Evolutionary conservation across 2,329 filamentous ascomycete species (phyloP).

Genomic region (Colletotrichum lini): DNA sequence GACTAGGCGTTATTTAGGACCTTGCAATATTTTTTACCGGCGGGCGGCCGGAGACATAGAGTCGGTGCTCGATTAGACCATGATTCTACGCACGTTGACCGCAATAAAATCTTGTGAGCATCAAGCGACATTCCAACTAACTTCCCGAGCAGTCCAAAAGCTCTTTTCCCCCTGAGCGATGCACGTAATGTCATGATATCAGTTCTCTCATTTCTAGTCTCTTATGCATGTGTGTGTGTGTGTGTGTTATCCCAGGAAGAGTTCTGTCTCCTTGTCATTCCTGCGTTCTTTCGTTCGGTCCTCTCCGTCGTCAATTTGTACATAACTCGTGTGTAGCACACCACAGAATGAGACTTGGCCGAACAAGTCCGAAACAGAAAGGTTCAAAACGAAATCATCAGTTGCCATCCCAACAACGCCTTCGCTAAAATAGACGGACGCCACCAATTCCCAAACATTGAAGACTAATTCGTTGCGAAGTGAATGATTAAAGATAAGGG

Average conservation of each 20-base stretch:
- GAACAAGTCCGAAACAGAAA: background rate
- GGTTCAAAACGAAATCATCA: background rate
- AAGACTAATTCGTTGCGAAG: background rate
- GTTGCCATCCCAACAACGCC: slow-evolving; percentile 35
- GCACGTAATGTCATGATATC: slow-evolving; percentile 12
- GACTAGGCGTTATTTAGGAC: slow-evolving; percentile 8
- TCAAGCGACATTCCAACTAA: background rate
- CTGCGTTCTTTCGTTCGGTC: slow-evolving; percentile 23
- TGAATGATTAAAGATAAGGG: slow-evolving; percentile 25
- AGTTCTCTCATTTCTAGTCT: slow-evolving; percentile 38
- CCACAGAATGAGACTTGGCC: background rate
- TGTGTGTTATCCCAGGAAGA: slow-evolving; percentile 38
- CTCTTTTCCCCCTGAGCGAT: background rate
- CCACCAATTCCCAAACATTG: slow-evolving; percentile 1
- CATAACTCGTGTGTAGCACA: slow-evolving; percentile 21
- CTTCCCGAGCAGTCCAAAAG: background rate
- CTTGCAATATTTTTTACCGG: background rate
- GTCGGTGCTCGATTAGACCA: background rate
- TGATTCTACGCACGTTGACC: background rate
- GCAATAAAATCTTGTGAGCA: background rate
- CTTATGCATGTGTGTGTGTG: no score
- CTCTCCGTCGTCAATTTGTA: slow-evolving; percentile 22
- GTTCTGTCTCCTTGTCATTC: slow-evolving; percentile 34
- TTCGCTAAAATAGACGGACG: slow-evolving; percentile 33
- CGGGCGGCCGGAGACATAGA: slow-evolving; percentile 24